Evolutionary conservation across 352 stramenopile genomes (phyloP).

Genomic region (Globisporangium apiculatum): DNA sequence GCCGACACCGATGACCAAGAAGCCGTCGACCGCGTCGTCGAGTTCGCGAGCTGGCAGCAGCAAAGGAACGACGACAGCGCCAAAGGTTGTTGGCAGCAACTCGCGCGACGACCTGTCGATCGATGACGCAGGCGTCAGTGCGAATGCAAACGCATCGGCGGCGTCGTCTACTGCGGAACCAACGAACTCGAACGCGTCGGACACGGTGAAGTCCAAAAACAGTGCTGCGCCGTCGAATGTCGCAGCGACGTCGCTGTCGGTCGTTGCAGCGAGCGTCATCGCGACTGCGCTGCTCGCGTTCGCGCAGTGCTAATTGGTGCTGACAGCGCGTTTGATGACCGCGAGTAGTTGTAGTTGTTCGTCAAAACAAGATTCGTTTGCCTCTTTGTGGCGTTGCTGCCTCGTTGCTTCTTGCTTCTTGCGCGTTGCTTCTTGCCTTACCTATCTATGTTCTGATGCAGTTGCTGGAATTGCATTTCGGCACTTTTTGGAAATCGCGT

Average conservation of each 20-base stretch:
- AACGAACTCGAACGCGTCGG: neutral
- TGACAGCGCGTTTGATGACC: neutral
- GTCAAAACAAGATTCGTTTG: neutral
- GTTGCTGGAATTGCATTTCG: neutral
- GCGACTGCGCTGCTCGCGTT: neutral
- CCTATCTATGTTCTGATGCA: neutral
- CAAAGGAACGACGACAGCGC: neutral
- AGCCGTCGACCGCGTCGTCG: neutral
- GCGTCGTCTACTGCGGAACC: neutral
- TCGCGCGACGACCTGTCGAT: neutral
- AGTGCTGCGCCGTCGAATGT: neutral
- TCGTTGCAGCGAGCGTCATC: neutral
- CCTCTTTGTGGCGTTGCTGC: neutral
- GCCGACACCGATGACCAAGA: neutral
- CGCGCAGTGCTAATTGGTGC: neutral
- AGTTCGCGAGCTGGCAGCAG: neutral
- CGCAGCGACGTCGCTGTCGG: neutral
- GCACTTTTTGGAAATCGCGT: neutral
- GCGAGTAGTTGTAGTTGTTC: neutral
- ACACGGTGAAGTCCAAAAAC: neutral
- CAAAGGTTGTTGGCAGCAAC: neutral
- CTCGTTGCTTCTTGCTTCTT: too few relatives aligned
- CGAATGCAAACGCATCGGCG: neutral
- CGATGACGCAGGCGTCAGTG: neutral
- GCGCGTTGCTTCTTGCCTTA: neutral